Percentiles rank a stretch among this genome's conserved stretches.
Conservation (phyloP, 179 eudicot genomes). For the Nepenthes alata region DNA sequence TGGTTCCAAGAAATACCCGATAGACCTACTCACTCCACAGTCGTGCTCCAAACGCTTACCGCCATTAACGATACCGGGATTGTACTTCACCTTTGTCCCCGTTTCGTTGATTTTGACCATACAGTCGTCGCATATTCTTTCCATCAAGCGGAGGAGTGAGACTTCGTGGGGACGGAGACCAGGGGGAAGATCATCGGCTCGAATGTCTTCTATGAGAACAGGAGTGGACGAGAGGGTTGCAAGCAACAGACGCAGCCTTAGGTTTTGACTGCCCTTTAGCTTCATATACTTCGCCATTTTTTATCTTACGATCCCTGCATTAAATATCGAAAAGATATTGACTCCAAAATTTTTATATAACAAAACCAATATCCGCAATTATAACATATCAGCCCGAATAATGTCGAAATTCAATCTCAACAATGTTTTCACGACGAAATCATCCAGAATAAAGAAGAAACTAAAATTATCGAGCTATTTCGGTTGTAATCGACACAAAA, state of each 20-base stretch:
- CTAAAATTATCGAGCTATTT: no score
- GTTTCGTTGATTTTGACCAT: conserved; percentile 71
- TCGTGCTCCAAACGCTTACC: conserved; percentile 61
- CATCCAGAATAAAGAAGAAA: no score
- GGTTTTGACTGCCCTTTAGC: conserved; percentile 59
- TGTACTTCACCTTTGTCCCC: conserved; percentile 85
- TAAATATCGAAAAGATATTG: no score
- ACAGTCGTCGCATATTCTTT: conserved; percentile 63
- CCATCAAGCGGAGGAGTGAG: conserved; percentile 62
- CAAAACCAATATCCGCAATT: no score
- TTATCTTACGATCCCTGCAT: conserved; percentile 10
- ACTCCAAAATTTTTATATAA: no score
- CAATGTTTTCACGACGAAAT: no score
- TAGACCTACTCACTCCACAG: conserved; percentile 58
- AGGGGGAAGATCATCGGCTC: conserved; percentile 44
- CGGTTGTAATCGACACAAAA: no score
- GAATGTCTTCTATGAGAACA: conserved; percentile 60
- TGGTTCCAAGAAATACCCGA: conserved; percentile 85
- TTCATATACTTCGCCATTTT: conserved; percentile 28
- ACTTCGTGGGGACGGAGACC: conserved; percentile 74
- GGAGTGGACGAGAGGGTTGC: conserved; percentile 72
- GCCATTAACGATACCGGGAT: conserved; percentile 77
- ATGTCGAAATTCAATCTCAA: no score
- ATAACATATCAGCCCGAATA: no score
- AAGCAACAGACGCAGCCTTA: conserved; percentile 51